Conservation (phyloP, 345 rosid species). For the Bruguiera gymnorhiza region DNA sequence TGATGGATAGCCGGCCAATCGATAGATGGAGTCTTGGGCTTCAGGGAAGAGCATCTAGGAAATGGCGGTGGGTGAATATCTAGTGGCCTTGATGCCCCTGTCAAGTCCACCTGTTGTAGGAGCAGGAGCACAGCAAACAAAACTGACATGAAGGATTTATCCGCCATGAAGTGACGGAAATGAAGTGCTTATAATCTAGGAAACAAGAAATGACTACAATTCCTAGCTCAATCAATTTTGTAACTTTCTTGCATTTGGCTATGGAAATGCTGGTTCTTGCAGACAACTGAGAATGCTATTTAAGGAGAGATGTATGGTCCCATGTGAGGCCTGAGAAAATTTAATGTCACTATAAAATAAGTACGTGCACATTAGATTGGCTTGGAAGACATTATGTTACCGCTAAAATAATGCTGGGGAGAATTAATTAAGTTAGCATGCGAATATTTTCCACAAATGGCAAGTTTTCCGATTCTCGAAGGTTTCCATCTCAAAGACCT, state of each 20-base stretch:
- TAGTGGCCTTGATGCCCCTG: conserved; percentile 25
- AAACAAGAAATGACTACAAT: not conserved
- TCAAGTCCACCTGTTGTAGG: conserved; percentile 9
- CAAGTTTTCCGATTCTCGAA: not conserved
- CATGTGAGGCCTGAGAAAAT: conserved; percentile 11
- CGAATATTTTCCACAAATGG: conserved; percentile 41
- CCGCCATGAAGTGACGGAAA: conserved; percentile 20
- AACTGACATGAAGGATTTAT: conserved; percentile 7
- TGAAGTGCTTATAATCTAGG: not conserved
- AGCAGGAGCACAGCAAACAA: conserved; percentile 24
- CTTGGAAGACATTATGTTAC: conserved; percentile 14
- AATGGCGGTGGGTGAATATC: conserved; percentile 21
- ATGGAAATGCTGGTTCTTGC: not conserved
- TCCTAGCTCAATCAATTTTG: not conserved
- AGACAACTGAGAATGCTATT: conserved; percentile 15
- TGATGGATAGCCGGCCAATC: conserved; percentile 21
- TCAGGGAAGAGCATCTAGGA: not conserved
- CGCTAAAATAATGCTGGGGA: not conserved
- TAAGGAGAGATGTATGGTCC: conserved; percentile 26
- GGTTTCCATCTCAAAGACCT: conserved; percentile 10
- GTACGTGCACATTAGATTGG: conserved; percentile 26
- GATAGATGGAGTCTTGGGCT: conserved; percentile 11
- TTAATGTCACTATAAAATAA: conserved; percentile 19
- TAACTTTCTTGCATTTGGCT: not conserved
- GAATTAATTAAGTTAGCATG: conserved; percentile 13